Conservation (phyloP, 1,284 basidiomycete species). For the Cryptococcus amylolentus region DNA sequence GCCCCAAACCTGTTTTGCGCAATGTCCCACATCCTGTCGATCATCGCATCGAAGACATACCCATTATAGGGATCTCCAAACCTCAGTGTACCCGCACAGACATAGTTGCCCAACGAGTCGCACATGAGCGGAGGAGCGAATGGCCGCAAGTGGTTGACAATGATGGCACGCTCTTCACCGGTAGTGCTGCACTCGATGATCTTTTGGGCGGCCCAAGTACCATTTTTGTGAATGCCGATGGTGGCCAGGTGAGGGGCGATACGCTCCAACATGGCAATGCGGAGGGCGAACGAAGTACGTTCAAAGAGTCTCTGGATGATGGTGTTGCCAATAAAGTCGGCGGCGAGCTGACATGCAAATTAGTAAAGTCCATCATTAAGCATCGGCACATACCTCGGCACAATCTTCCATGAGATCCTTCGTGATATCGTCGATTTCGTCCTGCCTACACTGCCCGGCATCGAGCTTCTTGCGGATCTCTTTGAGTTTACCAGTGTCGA, state of each 20-base stretch:
- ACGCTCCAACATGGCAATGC: constrained; percentile 87
- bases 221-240: constrained; percentile 99
- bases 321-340: constrained; percentile 98
- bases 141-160: constrained; percentile 80
- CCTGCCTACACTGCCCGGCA: constrained; percentile 71
- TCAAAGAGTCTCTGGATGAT: constrained; percentile 97
- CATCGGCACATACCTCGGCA: constrained; percentile 40
- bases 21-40: constrained; percentile 97
- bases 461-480: constrained; percentile 89
- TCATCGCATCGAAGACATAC: constrained; percentile 97
- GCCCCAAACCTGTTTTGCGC: constrained; percentile 91
- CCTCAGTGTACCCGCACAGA: constrained; percentile 77
- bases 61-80: constrained; percentile 86
- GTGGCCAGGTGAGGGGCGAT: constrained; percentile 91
- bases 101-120: constrained; percentile 97
- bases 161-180: constrained; percentile 80
- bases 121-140: constrained; percentile 91
- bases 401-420: constrained; percentile 76
- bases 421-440: constrained; percentile 86
- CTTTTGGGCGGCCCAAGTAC: constrained; percentile 99
- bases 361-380: background rate
- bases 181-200: constrained; percentile 92
- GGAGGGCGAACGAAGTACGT: constrained; percentile 70
- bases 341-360: constrained; percentile 67
- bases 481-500: constrained; percentile 90